phyloP scores from a whole-genome alignment of 1,284 basidiomycete species.

The Fomitopsis betulina region DNA sequence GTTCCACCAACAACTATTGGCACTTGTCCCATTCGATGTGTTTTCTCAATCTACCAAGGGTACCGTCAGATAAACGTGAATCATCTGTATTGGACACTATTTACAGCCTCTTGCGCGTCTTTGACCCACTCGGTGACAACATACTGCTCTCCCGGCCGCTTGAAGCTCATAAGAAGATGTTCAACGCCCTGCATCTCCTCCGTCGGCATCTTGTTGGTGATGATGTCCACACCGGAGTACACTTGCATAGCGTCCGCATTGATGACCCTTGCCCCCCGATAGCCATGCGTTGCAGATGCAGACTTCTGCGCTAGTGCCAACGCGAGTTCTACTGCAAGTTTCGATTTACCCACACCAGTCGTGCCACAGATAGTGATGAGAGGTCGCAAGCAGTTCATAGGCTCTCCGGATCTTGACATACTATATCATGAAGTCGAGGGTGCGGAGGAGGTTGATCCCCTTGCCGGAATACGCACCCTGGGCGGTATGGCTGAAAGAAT shows the following conservation, averaged over 20 bases:
- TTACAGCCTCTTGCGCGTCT: slow-evolving; percentile 67
- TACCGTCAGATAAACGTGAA: not conserved
- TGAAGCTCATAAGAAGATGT: slow-evolving; percentile 88
- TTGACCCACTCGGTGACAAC: slow-evolving; percentile 83
- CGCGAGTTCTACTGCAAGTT: slow-evolving; percentile 87
- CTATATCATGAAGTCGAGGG: not conserved
- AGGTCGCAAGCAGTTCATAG: slow-evolving; percentile 38
- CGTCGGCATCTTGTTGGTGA: slow-evolving; percentile 90
- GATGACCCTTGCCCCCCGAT: slow-evolving; percentile 72
- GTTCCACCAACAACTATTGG: slow-evolving; percentile 95
- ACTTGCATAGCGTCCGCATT: slow-evolving; percentile 99
- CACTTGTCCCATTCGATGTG: slow-evolving; percentile 55
- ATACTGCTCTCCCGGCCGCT: slow-evolving; percentile 83
- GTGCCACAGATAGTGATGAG: slow-evolving; percentile 89
- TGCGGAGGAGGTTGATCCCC: not conserved
- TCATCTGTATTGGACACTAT: slow-evolving; percentile 23
- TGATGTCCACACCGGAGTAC: slow-evolving; percentile 89
- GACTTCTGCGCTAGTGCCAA: slow-evolving; percentile 40
- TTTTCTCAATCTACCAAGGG: slow-evolving; percentile 59
- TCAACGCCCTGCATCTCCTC: slow-evolving; percentile 78
- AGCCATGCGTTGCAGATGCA: slow-evolving; percentile 30
- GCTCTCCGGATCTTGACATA: not conserved
- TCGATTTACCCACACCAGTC: slow-evolving; percentile 96
- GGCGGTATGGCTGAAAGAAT: not conserved
- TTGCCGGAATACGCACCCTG: not conserved